phyloP scores from a whole-genome alignment of 225 moss, liverwort and hornwort species.

The Asterella californica region DNA sequence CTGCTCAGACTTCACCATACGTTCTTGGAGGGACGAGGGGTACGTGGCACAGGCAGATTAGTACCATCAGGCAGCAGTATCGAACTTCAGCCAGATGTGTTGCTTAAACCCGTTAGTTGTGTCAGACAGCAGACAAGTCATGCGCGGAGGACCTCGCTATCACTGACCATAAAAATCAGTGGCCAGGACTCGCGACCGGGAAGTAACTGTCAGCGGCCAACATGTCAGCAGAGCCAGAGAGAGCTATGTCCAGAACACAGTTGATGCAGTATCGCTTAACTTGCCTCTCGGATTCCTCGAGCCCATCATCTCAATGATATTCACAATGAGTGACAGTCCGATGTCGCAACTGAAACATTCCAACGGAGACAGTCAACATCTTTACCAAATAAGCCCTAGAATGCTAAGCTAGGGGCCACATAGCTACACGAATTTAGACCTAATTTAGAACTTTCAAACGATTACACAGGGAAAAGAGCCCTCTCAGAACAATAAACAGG shows the following conservation, averaged over 20 bases:
- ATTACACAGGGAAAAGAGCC: too few species aligned
- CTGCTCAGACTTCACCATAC: slow-evolving; percentile 36
- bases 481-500: too few species aligned
- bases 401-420: too few species aligned
- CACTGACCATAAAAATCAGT: slow-evolving; percentile 19
- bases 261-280: background rate
- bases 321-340: background rate
- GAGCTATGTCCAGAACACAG: slow-evolving; percentile 16
- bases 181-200: slow-evolving; percentile 34
- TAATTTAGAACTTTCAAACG: too few species aligned
- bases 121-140: slow-evolving; percentile 31
- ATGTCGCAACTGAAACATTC: background rate
- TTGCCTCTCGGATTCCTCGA: slow-evolving; percentile 18
- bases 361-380: background rate
- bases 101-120: slow-evolving; percentile 36
- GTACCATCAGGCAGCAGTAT: slow-evolving; percentile 37
- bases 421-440: too few species aligned
- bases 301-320: slow-evolving; percentile 11
- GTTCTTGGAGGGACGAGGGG: slow-evolving; percentile 36
- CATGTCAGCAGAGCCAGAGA: slow-evolving; percentile 32
- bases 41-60: slow-evolving; percentile 39
- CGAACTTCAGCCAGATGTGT: slow-evolving; percentile 27
- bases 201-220: slow-evolving; percentile 35
- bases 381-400: too few species aligned
- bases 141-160: slow-evolving; percentile 13